phyloP scores from a whole-genome alignment of 768 basidiomycete genomes.

The Rhodotorula kratochvilovae region DNA sequence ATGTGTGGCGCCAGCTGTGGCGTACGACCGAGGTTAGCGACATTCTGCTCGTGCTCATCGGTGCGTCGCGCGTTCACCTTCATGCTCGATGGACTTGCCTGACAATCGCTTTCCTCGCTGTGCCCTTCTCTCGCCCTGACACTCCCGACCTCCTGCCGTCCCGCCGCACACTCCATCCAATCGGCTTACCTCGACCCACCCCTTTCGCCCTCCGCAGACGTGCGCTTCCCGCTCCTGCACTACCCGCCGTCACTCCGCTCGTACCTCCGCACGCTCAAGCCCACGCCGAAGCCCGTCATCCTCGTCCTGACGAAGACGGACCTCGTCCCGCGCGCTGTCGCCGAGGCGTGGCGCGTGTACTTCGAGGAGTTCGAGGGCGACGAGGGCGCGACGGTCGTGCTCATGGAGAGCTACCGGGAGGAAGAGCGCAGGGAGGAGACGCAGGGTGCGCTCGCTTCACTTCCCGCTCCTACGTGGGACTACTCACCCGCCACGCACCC shows the following conservation, averaged over 20 bases:
- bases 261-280: slow-evolving; percentile 54
- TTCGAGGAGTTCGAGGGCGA: slow-evolving; percentile 48
- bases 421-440: slow-evolving; percentile 46
- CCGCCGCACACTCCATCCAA: too few relatives aligned
- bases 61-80: slow-evolving; percentile 41
- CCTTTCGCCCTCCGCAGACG: too few relatives aligned
- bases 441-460: slow-evolving; percentile 36
- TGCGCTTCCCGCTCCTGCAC: slow-evolving; percentile 77
- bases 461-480: slow-evolving; percentile 26
- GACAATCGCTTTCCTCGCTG: too few relatives aligned
- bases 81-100: neutral
- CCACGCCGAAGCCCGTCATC: slow-evolving; percentile 52
- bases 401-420: slow-evolving; percentile 70
- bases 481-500: slow-evolving; percentile 42
- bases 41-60: slow-evolving; percentile 79
- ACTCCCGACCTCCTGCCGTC: too few relatives aligned
- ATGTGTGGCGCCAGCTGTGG: slow-evolving; percentile 97
- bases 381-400: slow-evolving; percentile 60
- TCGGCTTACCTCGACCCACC: too few relatives aligned
- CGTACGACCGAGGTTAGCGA: slow-evolving; percentile 86
- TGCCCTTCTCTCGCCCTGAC: too few relatives aligned
- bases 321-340: slow-evolving; percentile 65
- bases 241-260: slow-evolving; percentile 70
- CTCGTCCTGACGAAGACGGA: slow-evolving; percentile 85
- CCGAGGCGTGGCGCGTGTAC: slow-evolving; percentile 59